Percentiles rank a stretch among this genome's conserved stretches.
These are phyloP conservation scores for Magnaporthiopsis poae DNA, from an alignment of 2,329 filamentous ascomycete genomes.

Conservation along the genomic window DNA sequence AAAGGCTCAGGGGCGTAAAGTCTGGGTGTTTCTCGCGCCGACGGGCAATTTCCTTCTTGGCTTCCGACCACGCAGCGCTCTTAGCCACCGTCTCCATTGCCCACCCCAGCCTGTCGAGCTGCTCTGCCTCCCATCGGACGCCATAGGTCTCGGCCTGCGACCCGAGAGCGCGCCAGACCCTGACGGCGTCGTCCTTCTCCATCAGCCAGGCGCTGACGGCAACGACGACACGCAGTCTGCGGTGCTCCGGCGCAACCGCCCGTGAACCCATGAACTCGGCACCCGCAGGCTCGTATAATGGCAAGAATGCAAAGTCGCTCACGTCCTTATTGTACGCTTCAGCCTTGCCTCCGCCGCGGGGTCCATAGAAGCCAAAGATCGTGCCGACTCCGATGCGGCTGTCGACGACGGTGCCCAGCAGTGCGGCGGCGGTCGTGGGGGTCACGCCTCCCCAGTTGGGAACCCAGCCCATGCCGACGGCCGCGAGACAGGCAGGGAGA, in stretches of 20 bases:
- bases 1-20: conserved; percentile 11
- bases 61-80: conserved; percentile 69
- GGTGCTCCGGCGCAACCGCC: conserved; percentile 44
- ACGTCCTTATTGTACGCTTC: conserved; percentile 80
- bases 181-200: conserved; percentile 59
- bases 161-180: conserved; percentile 70
- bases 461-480: conserved; percentile 68
- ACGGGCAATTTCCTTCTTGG: conserved; percentile 41
- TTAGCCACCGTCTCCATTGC: conserved; percentile 69
- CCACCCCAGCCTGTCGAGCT: conserved; percentile 66
- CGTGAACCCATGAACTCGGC: conserved; percentile 38
- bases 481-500: conserved; percentile 61
- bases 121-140: conserved; percentile 71
- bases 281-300: conserved; percentile 46
- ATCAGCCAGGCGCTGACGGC: conserved; percentile 75
- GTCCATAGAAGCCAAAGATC: conserved; percentile 84
- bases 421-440: conserved; percentile 61
- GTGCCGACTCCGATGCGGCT: conserved; percentile 71
- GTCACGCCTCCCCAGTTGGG: conserved; percentile 70
- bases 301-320: conserved; percentile 78
- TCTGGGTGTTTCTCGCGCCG: conserved; percentile 33
- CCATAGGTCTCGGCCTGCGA: conserved; percentile 68
- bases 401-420: conserved; percentile 71
- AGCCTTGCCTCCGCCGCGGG: conserved; percentile 72
- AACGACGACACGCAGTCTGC: conserved; percentile 70